Conservation (phyloP, 257 asterid genomes). For the Solanum stenotomum region DNA sequence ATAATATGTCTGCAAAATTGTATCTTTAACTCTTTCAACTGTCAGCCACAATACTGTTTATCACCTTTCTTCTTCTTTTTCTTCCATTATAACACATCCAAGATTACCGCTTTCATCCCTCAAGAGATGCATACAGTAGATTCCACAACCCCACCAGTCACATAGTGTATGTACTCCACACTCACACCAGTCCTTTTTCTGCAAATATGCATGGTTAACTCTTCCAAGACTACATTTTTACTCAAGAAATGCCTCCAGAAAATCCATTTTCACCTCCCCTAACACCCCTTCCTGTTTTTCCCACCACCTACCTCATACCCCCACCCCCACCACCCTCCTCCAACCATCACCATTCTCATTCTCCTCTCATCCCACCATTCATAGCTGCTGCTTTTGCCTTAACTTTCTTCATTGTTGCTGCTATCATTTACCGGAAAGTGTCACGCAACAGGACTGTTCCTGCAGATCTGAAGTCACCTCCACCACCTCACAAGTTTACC, state of each 20-base stretch:
- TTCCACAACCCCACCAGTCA: neutral
- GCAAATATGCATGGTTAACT: neutral
- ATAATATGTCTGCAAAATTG: neutral
- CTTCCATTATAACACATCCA: neutral
- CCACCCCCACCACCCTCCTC: constrained; percentile 21
- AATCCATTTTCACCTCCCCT: neutral
- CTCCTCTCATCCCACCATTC: constrained; percentile 37
- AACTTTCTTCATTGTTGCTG: constrained; percentile 30
- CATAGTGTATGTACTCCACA: neutral
- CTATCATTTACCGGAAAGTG: constrained; percentile 49
- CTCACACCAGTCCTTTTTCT: neutral
- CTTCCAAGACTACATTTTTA: neutral
- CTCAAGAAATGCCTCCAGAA: constrained; percentile 18
- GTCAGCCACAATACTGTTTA: neutral
- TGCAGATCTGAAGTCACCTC: constrained; percentile 63
- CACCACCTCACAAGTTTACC: constrained; percentile 57
- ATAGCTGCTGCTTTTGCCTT: constrained; percentile 38
- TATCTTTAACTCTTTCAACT: neutral
- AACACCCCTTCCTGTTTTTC: constrained; percentile 10
- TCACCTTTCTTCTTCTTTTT: neutral
- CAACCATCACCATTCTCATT: constrained; percentile 12
- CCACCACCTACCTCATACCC: constrained; percentile 12
- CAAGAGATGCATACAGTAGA: neutral
- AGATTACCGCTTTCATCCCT: neutral
- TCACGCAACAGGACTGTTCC: constrained; percentile 76